Evolutionary conservation across 768 basidiomycete species (phyloP).

Genomic region (Leucosporidium yakuticum): DNA sequence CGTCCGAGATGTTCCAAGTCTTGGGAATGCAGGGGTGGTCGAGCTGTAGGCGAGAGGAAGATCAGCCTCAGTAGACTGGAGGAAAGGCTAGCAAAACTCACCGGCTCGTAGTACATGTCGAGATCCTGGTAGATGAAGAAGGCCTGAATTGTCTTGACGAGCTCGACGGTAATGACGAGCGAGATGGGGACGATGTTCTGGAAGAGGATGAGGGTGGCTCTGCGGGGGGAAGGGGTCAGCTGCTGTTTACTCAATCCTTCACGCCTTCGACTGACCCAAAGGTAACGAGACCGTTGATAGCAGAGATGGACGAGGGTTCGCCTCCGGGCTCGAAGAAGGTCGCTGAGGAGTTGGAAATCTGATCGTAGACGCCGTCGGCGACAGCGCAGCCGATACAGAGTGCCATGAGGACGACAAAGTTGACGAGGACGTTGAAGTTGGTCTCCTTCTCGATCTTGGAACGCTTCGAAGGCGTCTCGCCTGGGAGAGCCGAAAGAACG

Average conservation of each 20-base stretch:
- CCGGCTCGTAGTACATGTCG: conserved; percentile 87
- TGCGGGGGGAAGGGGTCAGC: conserved; percentile 41
- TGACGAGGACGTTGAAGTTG: conserved; percentile 94
- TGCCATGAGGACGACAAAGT: conserved; percentile 67
- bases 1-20: conserved; percentile 92
- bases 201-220: conserved; percentile 88
- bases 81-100: conserved; percentile 24
- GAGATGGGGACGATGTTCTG: conserved; percentile 98
- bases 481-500: conserved; percentile 55
- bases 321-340: conserved; percentile 64
- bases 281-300: conserved; percentile 75
- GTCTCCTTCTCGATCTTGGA: conserved; percentile 98
- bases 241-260: background rate
- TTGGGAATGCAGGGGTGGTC: conserved; percentile 88
- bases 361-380: conserved; percentile 66
- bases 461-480: conserved; percentile 89
- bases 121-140: conserved; percentile 94
- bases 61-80: background rate
- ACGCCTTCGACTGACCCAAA: conserved; percentile 63
- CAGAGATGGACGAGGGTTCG: conserved; percentile 56
- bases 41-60: conserved; percentile 43
- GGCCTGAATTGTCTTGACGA: conserved; percentile 82
- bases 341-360: conserved; percentile 58
- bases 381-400: conserved; percentile 75
- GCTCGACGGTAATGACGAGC: conserved; percentile 93